phyloP scores from a whole-genome alignment of 2,329 filamentous ascomycete species.

The Leptographium galeiforme region DNA sequence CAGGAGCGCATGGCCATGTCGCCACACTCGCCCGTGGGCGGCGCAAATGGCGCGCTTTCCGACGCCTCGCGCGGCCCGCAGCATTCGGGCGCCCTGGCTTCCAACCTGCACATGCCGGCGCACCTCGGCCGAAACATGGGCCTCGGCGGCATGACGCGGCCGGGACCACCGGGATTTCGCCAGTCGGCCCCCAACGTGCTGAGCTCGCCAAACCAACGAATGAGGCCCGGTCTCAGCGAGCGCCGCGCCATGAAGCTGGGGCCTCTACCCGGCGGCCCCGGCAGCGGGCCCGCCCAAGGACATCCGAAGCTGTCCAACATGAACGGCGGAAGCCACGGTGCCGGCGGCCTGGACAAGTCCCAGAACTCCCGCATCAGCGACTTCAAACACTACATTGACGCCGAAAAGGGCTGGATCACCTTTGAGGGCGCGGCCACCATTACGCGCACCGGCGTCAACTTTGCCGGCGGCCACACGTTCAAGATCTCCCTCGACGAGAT shows the following conservation, averaged over 20 bases:
- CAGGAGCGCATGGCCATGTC: slow-evolving; percentile 21
- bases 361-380: slow-evolving; percentile 41
- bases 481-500: slow-evolving; percentile 93
- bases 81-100: slow-evolving; percentile 14
- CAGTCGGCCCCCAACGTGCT: slow-evolving; percentile 40
- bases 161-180: slow-evolving; percentile 32
- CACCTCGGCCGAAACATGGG: slow-evolving; percentile 20
- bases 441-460: slow-evolving; percentile 80
- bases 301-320: slow-evolving; percentile 31
- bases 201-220: slow-evolving; percentile 15
- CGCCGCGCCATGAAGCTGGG: slow-evolving; percentile 51
- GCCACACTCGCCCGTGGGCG: slow-evolving; percentile 14
- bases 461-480: slow-evolving; percentile 78
- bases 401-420: slow-evolving; percentile 78
- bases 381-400: slow-evolving; percentile 72
- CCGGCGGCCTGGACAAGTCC: slow-evolving; percentile 10
- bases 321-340: slow-evolving; percentile 20
- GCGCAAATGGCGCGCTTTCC: slow-evolving; percentile 17
- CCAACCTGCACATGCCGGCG: slow-evolving; percentile 26
- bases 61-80: slow-evolving; percentile 13
- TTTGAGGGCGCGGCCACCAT: slow-evolving; percentile 90
- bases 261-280: slow-evolving; percentile 23
- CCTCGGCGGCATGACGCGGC: slow-evolving; percentile 19
- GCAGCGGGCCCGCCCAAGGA: slow-evolving; percentile 19
- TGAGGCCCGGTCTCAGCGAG: slow-evolving; percentile 54